Conservation (phyloP, 2,329 filamentous ascomycete species). For the Elsinoe fawcettii region DNA sequence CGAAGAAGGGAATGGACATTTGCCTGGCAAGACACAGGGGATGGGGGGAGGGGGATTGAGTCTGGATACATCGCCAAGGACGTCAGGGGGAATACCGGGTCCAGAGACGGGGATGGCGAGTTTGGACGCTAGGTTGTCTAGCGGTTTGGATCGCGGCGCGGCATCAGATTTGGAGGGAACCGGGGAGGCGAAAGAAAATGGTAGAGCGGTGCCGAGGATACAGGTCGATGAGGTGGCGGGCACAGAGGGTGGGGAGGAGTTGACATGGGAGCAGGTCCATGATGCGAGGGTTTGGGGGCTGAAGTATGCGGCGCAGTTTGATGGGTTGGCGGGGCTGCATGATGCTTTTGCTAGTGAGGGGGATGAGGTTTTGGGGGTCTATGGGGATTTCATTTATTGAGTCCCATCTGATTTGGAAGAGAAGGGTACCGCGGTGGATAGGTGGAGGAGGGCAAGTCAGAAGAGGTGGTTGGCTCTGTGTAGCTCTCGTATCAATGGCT, state of each 20-base stretch:
- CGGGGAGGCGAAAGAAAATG: neutral
- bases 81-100: neutral
- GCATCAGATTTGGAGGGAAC: too few species aligned
- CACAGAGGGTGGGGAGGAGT: constrained; percentile 29
- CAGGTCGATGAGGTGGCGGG: constrained; percentile 7
- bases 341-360: constrained; percentile 37
- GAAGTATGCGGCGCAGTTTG: constrained; percentile 48
- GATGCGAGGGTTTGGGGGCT: constrained; percentile 49
- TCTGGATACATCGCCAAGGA: neutral
- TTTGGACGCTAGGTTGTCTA: neutral
- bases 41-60: neutral
- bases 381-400: constrained; percentile 30
- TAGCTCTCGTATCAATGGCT: too few species aligned
- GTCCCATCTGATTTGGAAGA: too few species aligned
- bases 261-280: constrained; percentile 56
- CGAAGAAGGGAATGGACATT: neutral
- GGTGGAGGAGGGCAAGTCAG: too few species aligned
- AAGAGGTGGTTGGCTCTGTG: too few species aligned
- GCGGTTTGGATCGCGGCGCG: neutral
- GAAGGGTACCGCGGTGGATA: too few species aligned
- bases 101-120: neutral
- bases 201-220: constrained; percentile 5
- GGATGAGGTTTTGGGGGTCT: constrained; percentile 39
- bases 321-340: constrained; percentile 46
- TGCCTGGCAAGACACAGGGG: constrained; percentile 16